Conservation (phyloP, 1,284 basidiomycete genomes). For the Tremellales sp. region DNA sequence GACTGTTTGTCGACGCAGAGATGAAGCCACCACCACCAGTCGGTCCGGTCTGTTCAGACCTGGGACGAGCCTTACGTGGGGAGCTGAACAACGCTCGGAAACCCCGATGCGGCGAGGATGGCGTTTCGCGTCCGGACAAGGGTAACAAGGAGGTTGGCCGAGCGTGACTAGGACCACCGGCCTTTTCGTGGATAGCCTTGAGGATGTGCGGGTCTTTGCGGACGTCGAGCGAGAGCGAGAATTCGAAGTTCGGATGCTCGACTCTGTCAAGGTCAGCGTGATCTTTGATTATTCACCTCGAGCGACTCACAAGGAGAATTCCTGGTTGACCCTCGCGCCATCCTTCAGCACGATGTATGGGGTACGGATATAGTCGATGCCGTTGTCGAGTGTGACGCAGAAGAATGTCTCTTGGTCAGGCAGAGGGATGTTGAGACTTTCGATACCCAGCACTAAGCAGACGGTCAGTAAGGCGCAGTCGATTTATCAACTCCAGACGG, state of each 20-base stretch:
- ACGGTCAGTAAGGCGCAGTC: slow-evolving; percentile 7
- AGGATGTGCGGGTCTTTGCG: slow-evolving; percentile 75
- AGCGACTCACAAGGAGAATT: slow-evolving; percentile 83
- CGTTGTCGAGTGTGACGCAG: slow-evolving; percentile 91
- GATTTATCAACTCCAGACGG: slow-evolving; percentile 12
- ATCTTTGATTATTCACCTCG: background rate
- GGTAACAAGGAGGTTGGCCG: slow-evolving; percentile 47
- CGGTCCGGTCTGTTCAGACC: slow-evolving; percentile 48
- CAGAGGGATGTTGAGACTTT: slow-evolving; percentile 66
- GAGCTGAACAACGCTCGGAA: slow-evolving; percentile 67
- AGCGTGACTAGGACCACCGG: slow-evolving; percentile 51
- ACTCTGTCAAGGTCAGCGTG: slow-evolving; percentile 24
- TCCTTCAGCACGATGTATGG: slow-evolving; percentile 65
- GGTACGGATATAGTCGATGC: slow-evolving; percentile 92
- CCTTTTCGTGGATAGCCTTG: slow-evolving; percentile 54
- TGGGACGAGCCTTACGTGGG: slow-evolving; percentile 63
- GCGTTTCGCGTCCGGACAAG: slow-evolving; percentile 20
- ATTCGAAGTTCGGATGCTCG: slow-evolving; percentile 72
- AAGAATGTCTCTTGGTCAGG: slow-evolving; percentile 69
- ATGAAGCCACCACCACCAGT: background rate
- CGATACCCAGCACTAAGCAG: slow-evolving; percentile 77
- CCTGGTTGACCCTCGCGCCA: slow-evolving; percentile 75
- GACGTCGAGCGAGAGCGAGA: slow-evolving; percentile 78
- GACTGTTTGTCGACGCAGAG: slow-evolving; percentile 9
- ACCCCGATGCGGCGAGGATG: slow-evolving; percentile 45